phyloP scores from a whole-genome alignment of 225 moss, liverwort and hornwort species.

The Straminergon stramineum region DNA sequence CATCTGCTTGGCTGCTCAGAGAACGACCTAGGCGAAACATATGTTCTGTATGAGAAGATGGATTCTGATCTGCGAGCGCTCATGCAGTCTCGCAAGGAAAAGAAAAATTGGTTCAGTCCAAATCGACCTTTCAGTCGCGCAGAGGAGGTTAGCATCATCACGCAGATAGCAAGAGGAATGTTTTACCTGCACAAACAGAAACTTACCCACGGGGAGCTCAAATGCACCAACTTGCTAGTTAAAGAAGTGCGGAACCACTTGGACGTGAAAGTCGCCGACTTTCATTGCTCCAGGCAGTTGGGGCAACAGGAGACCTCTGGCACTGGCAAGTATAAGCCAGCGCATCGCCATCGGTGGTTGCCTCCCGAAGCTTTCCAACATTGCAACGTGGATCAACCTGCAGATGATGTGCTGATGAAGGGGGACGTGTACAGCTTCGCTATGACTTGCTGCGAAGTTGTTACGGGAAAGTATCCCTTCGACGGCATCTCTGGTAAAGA shows the following conservation, averaged over 20 bases:
- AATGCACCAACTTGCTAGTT: background rate
- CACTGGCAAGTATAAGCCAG: background rate
- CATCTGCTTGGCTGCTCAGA: slow-evolving; percentile 20
- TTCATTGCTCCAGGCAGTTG: background rate
- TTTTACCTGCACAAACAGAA: slow-evolving; percentile 22
- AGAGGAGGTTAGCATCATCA: slow-evolving; percentile 20
- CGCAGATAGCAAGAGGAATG: slow-evolving; percentile 34
- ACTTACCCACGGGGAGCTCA: background rate
- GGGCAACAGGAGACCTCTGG: background rate
- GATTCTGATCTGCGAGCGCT: slow-evolving; percentile 11
- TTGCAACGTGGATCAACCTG: background rate
- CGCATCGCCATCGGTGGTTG: slow-evolving; percentile 16
- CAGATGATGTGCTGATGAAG: background rate
- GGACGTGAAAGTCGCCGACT: background rate
- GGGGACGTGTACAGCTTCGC: slow-evolving; percentile 23
- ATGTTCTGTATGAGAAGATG: slow-evolving; percentile 28
- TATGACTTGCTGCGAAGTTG: slow-evolving; percentile 29
- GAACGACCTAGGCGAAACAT: background rate
- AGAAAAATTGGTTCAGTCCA: background rate
- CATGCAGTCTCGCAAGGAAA: background rate
- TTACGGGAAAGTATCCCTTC: slow-evolving; percentile 9
- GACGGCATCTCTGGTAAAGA: background rate
- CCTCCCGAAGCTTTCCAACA: slow-evolving; percentile 12
- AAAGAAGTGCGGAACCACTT: background rate
- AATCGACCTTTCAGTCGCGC: slow-evolving; percentile 12